These are phyloP conservation scores for Leishmania mexicana DNA, from an alignment of 208 protist genomes.

Conservation along the genomic window DNA sequence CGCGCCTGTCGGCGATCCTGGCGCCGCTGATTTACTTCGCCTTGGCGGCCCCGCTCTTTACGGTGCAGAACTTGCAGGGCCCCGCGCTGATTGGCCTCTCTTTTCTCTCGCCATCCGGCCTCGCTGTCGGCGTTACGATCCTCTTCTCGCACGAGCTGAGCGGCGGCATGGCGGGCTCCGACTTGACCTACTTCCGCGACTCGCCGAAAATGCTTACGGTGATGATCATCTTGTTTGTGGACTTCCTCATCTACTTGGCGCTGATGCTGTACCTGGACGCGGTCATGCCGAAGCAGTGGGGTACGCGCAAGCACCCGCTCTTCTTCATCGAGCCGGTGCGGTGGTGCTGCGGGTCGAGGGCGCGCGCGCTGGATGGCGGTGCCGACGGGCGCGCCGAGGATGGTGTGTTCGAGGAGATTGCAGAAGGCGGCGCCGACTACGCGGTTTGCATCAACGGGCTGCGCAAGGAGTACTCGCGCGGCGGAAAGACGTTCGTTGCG, in stretches of 20 bases:
- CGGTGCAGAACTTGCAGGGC: slow-evolving; percentile 36
- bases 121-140: slow-evolving; percentile 48
- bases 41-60: slow-evolving; percentile 54
- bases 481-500: slow-evolving; percentile 43
- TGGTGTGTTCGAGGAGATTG: slow-evolving; percentile 42
- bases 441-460: no score
- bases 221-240: slow-evolving; percentile 34
- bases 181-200: slow-evolving; percentile 41
- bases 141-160: slow-evolving; percentile 52
- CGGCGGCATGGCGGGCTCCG: slow-evolving; percentile 34
- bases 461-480: slow-evolving; percentile 53
- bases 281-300: slow-evolving; percentile 68
- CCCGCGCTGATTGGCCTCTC: slow-evolving; percentile 33
- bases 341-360: slow-evolving; percentile 3
- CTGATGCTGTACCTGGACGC: slow-evolving; percentile 76
- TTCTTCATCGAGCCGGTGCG: slow-evolving; percentile 67
- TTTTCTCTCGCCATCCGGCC: slow-evolving; percentile 60
- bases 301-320: slow-evolving; percentile 55
- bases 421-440: no score
- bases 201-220: slow-evolving; percentile 44
- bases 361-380: slow-evolving; percentile 24
- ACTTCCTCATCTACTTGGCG: slow-evolving; percentile 66
- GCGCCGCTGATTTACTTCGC: slow-evolving; percentile 74
- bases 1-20: slow-evolving; percentile 53
- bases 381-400: slow-evolving; percentile 23